Evolutionary conservation across 164 flowering plant genomes (phyloP).

Genomic region (Cinnamomum chago): DNA sequence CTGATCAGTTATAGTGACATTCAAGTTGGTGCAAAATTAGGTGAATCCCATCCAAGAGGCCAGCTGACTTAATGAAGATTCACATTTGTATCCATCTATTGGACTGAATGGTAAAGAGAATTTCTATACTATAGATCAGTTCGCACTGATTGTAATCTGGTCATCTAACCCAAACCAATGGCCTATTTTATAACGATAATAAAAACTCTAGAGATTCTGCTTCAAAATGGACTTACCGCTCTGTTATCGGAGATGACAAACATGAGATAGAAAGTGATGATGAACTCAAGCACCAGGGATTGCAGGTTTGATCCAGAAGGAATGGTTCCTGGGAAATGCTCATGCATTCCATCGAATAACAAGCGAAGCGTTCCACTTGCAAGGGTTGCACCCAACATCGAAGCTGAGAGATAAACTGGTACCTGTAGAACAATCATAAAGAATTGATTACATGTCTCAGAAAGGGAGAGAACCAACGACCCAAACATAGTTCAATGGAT

Average conservation of each 20-base stretch:
- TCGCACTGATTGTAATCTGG: too few relatives aligned
- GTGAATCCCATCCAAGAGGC: too few relatives aligned
- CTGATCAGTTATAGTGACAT: too few relatives aligned
- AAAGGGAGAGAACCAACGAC: too few relatives aligned
- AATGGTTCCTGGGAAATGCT: slow-evolving; percentile 42
- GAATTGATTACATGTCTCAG: not conserved
- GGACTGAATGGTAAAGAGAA: too few relatives aligned
- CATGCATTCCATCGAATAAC: slow-evolving; percentile 28
- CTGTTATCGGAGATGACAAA: slow-evolving; percentile 64
- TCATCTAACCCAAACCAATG: too few relatives aligned
- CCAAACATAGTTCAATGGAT: too few relatives aligned
- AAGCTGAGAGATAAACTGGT: slow-evolving; percentile 46
- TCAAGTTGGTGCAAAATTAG: too few relatives aligned
- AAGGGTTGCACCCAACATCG: slow-evolving; percentile 49
- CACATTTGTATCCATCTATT: too few relatives aligned
- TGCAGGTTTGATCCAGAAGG: slow-evolving; percentile 52
- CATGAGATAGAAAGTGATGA: slow-evolving; percentile 75
- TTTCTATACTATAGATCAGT: too few relatives aligned
- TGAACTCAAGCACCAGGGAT: slow-evolving; percentile 56
- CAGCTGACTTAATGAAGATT: too few relatives aligned
- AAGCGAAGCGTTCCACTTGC: slow-evolving; percentile 58
- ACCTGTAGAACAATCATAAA: slow-evolving; percentile 30
- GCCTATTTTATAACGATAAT: not conserved
- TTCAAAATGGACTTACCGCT: slow-evolving; percentile 39
- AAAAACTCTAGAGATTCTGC: too few relatives aligned